Evolutionary conservation across 768 basidiomycete genomes (phyloP).

Genomic region (Lactifluus rugatus): DNA sequence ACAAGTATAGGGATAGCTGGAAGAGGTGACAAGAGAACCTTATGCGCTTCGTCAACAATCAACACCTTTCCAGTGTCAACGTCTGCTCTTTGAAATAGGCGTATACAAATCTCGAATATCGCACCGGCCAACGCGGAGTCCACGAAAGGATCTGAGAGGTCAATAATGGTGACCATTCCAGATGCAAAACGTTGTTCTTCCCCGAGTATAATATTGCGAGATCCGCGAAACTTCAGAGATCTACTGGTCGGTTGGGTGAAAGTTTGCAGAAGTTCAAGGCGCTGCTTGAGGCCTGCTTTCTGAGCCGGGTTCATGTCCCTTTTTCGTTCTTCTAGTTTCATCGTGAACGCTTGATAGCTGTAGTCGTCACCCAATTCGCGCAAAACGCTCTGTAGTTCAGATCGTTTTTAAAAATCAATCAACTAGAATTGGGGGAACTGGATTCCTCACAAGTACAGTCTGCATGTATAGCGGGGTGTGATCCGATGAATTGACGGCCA

Average conservation of each 20-base stretch:
- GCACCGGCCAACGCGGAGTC: slow-evolving; percentile 58
- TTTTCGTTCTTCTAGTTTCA: slow-evolving; percentile 36
- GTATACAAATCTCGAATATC: slow-evolving; percentile 58
- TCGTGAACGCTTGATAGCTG: slow-evolving; percentile 41
- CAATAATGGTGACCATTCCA: slow-evolving; percentile 57
- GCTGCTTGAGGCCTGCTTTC: slow-evolving; percentile 46
- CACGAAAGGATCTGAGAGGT: slow-evolving; percentile 65
- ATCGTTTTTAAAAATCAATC: neutral
- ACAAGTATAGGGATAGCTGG: neutral
- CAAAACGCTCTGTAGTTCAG: slow-evolving; percentile 41
- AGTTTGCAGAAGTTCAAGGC: slow-evolving; percentile 49
- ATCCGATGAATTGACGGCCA: slow-evolving; percentile 57
- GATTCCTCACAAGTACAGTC: slow-evolving; percentile 48
- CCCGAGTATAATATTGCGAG: neutral
- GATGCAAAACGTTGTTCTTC: slow-evolving; percentile 36
- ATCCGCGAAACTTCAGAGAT: neutral
- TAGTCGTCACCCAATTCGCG: slow-evolving; percentile 55
- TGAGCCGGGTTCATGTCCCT: slow-evolving; percentile 49
- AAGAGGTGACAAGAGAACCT: slow-evolving; percentile 32
- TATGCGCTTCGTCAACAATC: slow-evolving; percentile 69
- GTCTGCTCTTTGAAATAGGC: slow-evolving; percentile 53
- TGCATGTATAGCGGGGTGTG: slow-evolving; percentile 62
- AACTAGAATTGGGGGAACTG: neutral
- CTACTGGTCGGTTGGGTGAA: slow-evolving; percentile 37
- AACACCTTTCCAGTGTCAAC: slow-evolving; percentile 57